A percentile compares a stretch with the other conserved stretches of the same genome.
Evolutionary conservation across 768 basidiomycete genomes (phyloP).

Genomic region (Tephrocybe sp.): DNA sequence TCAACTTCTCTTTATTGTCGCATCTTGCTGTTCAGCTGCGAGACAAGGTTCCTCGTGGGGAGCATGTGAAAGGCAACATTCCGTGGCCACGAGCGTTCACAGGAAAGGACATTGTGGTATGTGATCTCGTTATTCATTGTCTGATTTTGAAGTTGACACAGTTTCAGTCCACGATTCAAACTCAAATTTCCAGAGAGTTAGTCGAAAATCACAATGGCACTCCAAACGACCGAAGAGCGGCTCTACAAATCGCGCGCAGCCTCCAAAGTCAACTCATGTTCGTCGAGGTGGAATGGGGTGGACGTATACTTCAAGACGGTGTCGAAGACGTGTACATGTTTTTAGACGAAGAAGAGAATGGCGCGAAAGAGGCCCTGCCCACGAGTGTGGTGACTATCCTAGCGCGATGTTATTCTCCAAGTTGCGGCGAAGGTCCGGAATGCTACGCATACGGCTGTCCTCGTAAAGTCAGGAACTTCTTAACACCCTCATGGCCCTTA

Average conservation of each 20-base stretch:
- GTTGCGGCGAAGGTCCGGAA: slow-evolving; percentile 72
- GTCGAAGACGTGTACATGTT: slow-evolving; percentile 97
- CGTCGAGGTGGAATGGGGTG: slow-evolving; percentile 96
- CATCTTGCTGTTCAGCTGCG: slow-evolving; percentile 87
- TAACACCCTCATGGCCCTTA: not conserved
- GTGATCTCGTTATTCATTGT: slow-evolving; percentile 28
- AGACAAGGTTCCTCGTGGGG: slow-evolving; percentile 85
- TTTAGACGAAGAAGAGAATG: slow-evolving; percentile 77
- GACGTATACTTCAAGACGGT: slow-evolving; percentile 77
- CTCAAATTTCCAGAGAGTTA: slow-evolving; percentile 78
- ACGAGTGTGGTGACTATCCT: slow-evolving; percentile 87
- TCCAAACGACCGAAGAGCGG: slow-evolving; percentile 74
- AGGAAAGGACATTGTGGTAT: slow-evolving; percentile 88
- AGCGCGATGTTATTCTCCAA: slow-evolving; percentile 87
- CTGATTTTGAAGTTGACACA: not conserved
- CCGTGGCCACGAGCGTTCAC: slow-evolving; percentile 92
- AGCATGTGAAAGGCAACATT: slow-evolving; percentile 93
- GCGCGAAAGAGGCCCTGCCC: slow-evolving; percentile 69
- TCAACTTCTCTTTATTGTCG: slow-evolving; percentile 84
- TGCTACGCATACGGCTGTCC: slow-evolving; percentile 89
- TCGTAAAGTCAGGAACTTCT: slow-evolving; percentile 44
- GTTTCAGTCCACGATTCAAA: slow-evolving; percentile 81
- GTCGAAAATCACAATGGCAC: slow-evolving; percentile 64
- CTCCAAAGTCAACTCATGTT: slow-evolving; percentile 92
- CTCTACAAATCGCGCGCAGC: slow-evolving; percentile 84